A percentile compares a stretch with the other conserved stretches of the same genome.
phyloP scores from a whole-genome alignment of 2,329 filamentous ascomycete species.

The Colletotrichum euphorbiae region DNA sequence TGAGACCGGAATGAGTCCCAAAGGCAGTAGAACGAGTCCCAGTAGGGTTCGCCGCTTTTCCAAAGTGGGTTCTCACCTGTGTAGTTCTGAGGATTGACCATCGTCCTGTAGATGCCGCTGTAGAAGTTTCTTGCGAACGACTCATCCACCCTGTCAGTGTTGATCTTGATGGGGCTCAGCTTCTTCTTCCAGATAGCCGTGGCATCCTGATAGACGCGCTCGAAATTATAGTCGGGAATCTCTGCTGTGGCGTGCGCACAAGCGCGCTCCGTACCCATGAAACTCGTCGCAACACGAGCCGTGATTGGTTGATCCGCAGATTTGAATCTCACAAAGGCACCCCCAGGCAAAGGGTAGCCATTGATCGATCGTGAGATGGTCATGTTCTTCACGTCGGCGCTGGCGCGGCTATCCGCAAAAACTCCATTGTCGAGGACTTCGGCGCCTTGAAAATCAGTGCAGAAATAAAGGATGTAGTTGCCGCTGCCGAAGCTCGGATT shows the following conservation, averaged over 20 bases:
- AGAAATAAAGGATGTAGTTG: conserved; percentile 71
- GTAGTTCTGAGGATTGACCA: conserved; percentile 80
- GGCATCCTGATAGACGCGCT: conserved; percentile 62
- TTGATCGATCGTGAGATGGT: conserved; percentile 63
- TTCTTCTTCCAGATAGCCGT: conserved; percentile 71
- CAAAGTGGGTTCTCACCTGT: conserved; percentile 79
- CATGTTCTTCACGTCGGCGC: conserved; percentile 58
- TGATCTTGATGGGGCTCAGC: conserved; percentile 67
- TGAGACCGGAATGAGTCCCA: conserved; percentile 80
- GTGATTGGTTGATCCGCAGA: conserved; percentile 63
- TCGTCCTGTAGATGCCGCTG: conserved; percentile 77
- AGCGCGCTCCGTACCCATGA: conserved; percentile 73
- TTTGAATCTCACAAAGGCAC: conserved; percentile 72
- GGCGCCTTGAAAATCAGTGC: conserved; percentile 73
- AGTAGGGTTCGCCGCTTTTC: conserved; percentile 75
- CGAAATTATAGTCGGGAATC: conserved; percentile 76
- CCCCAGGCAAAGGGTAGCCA: conserved; percentile 67
- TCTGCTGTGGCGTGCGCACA: conserved; percentile 76
- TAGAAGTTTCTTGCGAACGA: conserved; percentile 74
- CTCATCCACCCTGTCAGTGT: conserved; percentile 62
- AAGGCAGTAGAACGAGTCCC: conserved; percentile 81
- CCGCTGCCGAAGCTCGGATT: conserved; percentile 74
- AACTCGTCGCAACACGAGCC: conserved; percentile 76
- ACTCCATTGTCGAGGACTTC: conserved; percentile 69
- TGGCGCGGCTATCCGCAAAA: conserved; percentile 68